A percentile compares a stretch with the other conserved stretches of the same genome.
These are phyloP conservation scores for Sutorius eximius DNA, from an alignment of 1,284 basidiomycete genomes.

Conservation along the genomic window DNA sequence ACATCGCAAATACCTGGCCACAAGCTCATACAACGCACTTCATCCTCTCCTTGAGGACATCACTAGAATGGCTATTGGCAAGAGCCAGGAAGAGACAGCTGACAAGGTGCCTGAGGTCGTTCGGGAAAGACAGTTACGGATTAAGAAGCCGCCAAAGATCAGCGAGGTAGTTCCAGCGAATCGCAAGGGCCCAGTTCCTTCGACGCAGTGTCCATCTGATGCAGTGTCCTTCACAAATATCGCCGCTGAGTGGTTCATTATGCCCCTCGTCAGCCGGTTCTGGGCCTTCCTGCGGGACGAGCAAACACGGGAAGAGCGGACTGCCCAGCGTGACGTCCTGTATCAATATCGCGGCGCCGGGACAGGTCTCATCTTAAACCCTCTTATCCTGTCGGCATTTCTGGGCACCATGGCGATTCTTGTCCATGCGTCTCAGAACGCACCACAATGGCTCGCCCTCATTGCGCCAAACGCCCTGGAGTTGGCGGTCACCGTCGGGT, in stretches of 20 bases:
- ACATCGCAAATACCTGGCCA: slow-evolving; percentile 66
- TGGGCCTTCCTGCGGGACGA: slow-evolving; percentile 88
- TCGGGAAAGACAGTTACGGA: slow-evolving; percentile 74
- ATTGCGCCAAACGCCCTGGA: slow-evolving; percentile 81
- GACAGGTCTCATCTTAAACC: slow-evolving; percentile 76
- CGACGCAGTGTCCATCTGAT: slow-evolving; percentile 20
- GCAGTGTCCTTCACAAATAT: slow-evolving; percentile 65
- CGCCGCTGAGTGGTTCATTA: slow-evolving; percentile 83
- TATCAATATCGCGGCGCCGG: slow-evolving; percentile 70
- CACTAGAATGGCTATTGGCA: slow-evolving; percentile 57
- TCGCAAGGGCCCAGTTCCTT: slow-evolving; percentile 2
- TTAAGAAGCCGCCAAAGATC: slow-evolving; percentile 51
- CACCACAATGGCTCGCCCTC: slow-evolving; percentile 76
- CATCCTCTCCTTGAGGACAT: slow-evolving; percentile 60
- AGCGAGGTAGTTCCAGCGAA: slow-evolving; percentile 39
- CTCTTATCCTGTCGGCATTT: slow-evolving; percentile 73
- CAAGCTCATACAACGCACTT: slow-evolving; percentile 39
- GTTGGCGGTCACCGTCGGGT: slow-evolving; percentile 76
- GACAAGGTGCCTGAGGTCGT: slow-evolving; percentile 59
- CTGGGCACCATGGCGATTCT: slow-evolving; percentile 80
- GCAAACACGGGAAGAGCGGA: slow-evolving; percentile 69
- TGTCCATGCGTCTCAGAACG: slow-evolving; percentile 77
- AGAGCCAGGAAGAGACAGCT: slow-evolving; percentile 47
- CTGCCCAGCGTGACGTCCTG: slow-evolving; percentile 46
- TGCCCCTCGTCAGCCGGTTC: slow-evolving; percentile 87